Percentiles rank a stretch among this genome's conserved stretches.
Conservation (phyloP, 2,329 filamentous ascomycete genomes). For the Colletotrichum lupini region DNA sequence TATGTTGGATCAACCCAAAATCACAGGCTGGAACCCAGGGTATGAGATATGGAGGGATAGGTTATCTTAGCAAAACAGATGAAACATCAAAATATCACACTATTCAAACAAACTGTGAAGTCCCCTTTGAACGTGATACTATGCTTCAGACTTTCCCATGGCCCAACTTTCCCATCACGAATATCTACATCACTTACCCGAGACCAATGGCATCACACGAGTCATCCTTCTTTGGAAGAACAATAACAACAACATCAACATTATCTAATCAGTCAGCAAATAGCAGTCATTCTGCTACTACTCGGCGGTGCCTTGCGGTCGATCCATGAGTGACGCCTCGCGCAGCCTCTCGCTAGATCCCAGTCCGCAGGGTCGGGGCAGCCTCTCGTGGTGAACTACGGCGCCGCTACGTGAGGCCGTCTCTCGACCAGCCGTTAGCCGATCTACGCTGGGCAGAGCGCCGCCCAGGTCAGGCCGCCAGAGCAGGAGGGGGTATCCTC, state of each 20-base stretch:
- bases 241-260: slow-evolving; percentile 1
- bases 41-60: slow-evolving; percentile 25
- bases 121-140: background rate
- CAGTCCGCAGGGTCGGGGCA: slow-evolving; percentile 31
- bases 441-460: slow-evolving; percentile 7
- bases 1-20: slow-evolving; percentile 23
- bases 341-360: slow-evolving; percentile 23
- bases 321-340: slow-evolving; percentile 20
- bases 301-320: background rate
- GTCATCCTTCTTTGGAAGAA: background rate
- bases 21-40: slow-evolving; percentile 29
- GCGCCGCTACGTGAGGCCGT: slow-evolving; percentile 13
- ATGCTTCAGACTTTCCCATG: background rate
- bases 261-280: background rate
- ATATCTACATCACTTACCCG: background rate
- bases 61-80: slow-evolving; percentile 28
- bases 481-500: background rate
- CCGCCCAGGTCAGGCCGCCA: background rate
- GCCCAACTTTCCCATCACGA: background rate
- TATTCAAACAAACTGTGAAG: slow-evolving; percentile 1
- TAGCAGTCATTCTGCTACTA: background rate
- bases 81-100: slow-evolving; percentile 22
- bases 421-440: slow-evolving; percentile 30
- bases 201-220: background rate
- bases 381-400: slow-evolving; percentile 19